Evolutionary conservation across 2,329 filamentous ascomycete species (phyloP).

Genomic region (Pseudogymnoascus pannorum): DNA sequence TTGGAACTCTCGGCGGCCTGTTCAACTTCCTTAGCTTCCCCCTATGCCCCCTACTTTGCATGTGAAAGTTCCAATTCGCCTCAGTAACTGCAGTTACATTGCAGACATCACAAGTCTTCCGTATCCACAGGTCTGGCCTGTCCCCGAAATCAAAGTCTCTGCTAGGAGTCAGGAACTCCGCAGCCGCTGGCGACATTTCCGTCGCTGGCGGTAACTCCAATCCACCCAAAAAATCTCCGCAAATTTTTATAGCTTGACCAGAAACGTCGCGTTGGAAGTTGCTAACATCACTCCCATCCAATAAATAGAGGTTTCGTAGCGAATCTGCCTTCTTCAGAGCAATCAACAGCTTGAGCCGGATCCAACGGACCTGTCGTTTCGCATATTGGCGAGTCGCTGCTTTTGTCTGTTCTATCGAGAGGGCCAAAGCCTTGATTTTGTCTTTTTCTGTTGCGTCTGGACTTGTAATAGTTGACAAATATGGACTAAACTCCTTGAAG

Average conservation of each 20-base stretch:
- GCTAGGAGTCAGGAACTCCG: constrained; percentile 49
- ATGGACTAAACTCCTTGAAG: constrained; percentile 82
- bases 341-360: constrained; percentile 71
- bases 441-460: constrained; percentile 28
- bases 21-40: constrained; percentile 22
- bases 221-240: constrained; percentile 54
- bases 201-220: constrained; percentile 36
- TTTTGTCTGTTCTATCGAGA: constrained; percentile 69
- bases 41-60: constrained; percentile 38
- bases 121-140: constrained; percentile 38
- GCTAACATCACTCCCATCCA: constrained; percentile 68
- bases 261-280: constrained; percentile 59
- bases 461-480: constrained; percentile 45
- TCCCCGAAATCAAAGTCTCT: constrained; percentile 39
- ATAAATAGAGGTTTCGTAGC: constrained; percentile 59
- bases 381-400: constrained; percentile 82
- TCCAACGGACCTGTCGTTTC: constrained; percentile 78
- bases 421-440: constrained; percentile 42
- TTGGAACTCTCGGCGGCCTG: neutral
- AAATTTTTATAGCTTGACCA: constrained; percentile 54
- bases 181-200: constrained; percentile 51
- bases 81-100: constrained; percentile 54
- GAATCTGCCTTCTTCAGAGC: constrained; percentile 50
- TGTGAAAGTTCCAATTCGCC: constrained; percentile 41
- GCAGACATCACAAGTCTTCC: constrained; percentile 65